phyloP scores from a whole-genome alignment of 305 asterid species.

The Rubia peregrina region DNA sequence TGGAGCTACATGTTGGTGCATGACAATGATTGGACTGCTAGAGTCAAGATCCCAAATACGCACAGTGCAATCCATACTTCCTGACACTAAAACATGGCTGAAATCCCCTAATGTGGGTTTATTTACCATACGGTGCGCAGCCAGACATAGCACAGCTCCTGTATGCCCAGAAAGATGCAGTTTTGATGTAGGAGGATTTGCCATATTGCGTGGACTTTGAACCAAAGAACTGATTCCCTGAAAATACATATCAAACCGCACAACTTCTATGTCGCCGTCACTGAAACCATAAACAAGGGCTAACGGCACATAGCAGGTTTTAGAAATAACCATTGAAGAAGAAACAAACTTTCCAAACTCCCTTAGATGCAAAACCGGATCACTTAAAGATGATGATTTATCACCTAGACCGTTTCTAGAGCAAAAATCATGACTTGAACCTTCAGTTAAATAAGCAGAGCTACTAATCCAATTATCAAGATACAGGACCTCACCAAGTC shows the following conservation, averaged over 20 bases:
- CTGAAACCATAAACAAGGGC: slow-evolving; percentile 87
- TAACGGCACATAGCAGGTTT: slow-evolving; percentile 51
- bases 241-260: slow-evolving; percentile 57
- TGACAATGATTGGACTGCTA: slow-evolving; percentile 47
- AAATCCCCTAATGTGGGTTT: slow-evolving; percentile 38
- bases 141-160: slow-evolving; percentile 89
- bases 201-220: slow-evolving; percentile 28
- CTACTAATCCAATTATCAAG: slow-evolving; percentile 44
- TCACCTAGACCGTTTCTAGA: slow-evolving; percentile 16
- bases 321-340: slow-evolving; percentile 91
- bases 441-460: slow-evolving; percentile 26
- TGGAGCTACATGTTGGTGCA: slow-evolving; percentile 95
- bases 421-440: slow-evolving; percentile 23
- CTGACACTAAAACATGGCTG: slow-evolving; percentile 74
- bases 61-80: slow-evolving; percentile 90
- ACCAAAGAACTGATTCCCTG: slow-evolving; percentile 34
- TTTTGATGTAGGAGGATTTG: slow-evolving; percentile 36
- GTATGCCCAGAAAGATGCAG: slow-evolving; percentile 66
- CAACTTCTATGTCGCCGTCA: slow-evolving; percentile 70
- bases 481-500: slow-evolving; percentile 47
- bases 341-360: slow-evolving; percentile 50
- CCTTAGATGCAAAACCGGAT: slow-evolving; percentile 20
- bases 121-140: slow-evolving; percentile 64
- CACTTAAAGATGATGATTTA: slow-evolving; percentile 14
- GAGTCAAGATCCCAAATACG: slow-evolving; percentile 94